Evolutionary conservation across 2,329 filamentous ascomycete species (phyloP), one percentile per base, ranked within the genome.

Genomic region (Thielaviopsis punctulata): DNA sequence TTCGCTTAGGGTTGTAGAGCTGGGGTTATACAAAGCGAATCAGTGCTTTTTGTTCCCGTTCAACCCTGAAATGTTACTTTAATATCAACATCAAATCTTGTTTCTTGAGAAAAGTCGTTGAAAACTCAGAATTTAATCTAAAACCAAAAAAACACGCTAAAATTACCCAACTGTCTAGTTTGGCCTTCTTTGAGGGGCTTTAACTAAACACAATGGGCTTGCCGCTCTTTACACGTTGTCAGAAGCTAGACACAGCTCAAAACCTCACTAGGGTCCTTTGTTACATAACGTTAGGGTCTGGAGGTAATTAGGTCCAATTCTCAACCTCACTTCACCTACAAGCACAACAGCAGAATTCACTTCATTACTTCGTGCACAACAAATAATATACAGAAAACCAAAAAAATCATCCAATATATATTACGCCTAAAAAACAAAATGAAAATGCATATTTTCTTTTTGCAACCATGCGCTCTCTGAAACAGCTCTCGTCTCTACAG

Each of bases 351-450:
- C n/a, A n/a, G n/a, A n/a, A n/a, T n/a, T n/a, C n/a, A n/a, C n/a
- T n/a, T n/a, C n/a, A n/a, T n/a, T n/a, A n/a, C n/a, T n/a, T n/a
- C n/a, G n/a, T n/a, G n/a, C n/a, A n/a, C n/a, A n/a, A n/a, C n/a
- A n/a, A n/a, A n/a, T n/a, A n/a, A n/a, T n/a, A 36, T 5, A 36
- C 13, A 7, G 3, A 15, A 45, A 52, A 45, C 48, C 33, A 51
- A 21, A 49, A 46, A 45, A 33, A 22, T 45, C 22, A 45, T 49
- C 49, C 45, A 39, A 55, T 49, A 51, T 49, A 51, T 49, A 55
- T 55, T 55, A 52, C 53, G 53, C 53, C 46, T 52, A 48, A 52
- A 54, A 55, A 54, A 36, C 30, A 36, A 15, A 36, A 36, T 36
- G 49, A 54, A 45, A 53, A 52, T 49, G 46, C 53, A 46, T 21